Evolutionary conservation across 202 grass and related monocot species (phyloP), one percentile per base, ranked within the genome.

Genomic region (Brachypodium distachyon): DNA sequence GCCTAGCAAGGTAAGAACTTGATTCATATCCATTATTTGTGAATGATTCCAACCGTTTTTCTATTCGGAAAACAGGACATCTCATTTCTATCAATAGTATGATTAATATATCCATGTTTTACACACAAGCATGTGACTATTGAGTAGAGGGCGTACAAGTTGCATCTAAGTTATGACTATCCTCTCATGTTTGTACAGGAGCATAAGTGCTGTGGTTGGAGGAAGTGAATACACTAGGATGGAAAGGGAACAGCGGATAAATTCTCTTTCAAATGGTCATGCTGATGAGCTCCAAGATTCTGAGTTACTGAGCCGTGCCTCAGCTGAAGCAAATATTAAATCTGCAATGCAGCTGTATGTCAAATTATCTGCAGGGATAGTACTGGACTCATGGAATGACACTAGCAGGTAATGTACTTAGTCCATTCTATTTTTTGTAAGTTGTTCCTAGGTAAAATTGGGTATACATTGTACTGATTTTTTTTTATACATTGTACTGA

Each of bases 271-370:
- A 57, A 98, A 98, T 88, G 90, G 84, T 16, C 82, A 92, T 76
- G 67, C 61, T 56, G 77, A 73, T 81, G 89, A 92, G 41, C 49
- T 86, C 22, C 82, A 92, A 71, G 91, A 92, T 41, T 54, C 91
- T 53, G 95, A 98, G 73, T 77, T 87, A 76, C 77, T 88, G 49
- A 95, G 80, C 56, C 89, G 85, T 54, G 80, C 80, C 48, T 88
- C 95, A 52, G 85, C 88, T 74, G 95, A 95, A 87, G 87, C 91
- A 83, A 95, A 87, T 75, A 98, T 98, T 57, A 98, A 95, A 80
- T 95, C 91, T 76, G 79, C 87, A 44, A 90, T 98, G 95, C 95
- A 98, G 77, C 63, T 95, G 63, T 95, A 90, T 33, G 77, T 95
- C 67, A 95, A 94, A 86, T 85, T 90, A 81, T 92, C 91, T 37